phyloP scores from a whole-genome alignment of 495 filamentous ascomycete species.

The Xylaria curta region DNA sequence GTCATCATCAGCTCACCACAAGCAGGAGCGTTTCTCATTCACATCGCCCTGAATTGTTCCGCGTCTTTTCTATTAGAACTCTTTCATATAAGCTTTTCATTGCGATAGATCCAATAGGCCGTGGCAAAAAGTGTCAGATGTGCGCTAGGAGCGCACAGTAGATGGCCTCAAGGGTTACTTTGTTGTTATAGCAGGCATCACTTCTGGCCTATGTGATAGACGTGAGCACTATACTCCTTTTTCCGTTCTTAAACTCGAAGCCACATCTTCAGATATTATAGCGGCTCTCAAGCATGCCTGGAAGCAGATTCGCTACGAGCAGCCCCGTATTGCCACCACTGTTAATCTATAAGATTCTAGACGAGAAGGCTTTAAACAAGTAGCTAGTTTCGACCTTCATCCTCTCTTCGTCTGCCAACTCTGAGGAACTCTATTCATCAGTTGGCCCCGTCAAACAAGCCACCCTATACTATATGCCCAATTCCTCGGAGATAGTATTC shows the following conservation, averaged over 20 bases:
- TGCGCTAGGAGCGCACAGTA: conserved; percentile 39
- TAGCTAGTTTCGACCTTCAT: conserved; percentile 39
- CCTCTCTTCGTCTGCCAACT: conserved; percentile 31
- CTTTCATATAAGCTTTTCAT: background rate
- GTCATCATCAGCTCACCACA: too few species aligned
- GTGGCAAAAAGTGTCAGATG: conserved; percentile 33
- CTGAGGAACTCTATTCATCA: conserved; percentile 31
- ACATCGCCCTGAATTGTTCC: background rate
- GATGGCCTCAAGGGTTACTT: conserved; percentile 37
- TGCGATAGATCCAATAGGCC: conserved; percentile 17
- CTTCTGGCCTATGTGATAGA: conserved; percentile 29
- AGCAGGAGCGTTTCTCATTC: background rate
- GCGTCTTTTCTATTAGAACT: background rate
- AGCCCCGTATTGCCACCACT: conserved; percentile 35
- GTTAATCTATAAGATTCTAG: conserved; percentile 37
- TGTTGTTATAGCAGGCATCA: conserved; percentile 25
- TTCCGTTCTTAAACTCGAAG: conserved; percentile 35
- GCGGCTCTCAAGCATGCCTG: conserved; percentile 35
- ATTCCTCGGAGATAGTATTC: conserved; percentile 35
- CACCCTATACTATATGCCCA: conserved; percentile 38
- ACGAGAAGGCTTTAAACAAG: conserved; percentile 31
- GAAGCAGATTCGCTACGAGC: conserved; percentile 38
- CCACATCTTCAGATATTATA: conserved; percentile 19
- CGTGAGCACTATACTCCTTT: conserved; percentile 37
- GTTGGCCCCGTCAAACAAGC: conserved; percentile 32